Conservation (phyloP, 2,329 filamentous ascomycete genomes). For the Aschersonia sp. region DNA sequence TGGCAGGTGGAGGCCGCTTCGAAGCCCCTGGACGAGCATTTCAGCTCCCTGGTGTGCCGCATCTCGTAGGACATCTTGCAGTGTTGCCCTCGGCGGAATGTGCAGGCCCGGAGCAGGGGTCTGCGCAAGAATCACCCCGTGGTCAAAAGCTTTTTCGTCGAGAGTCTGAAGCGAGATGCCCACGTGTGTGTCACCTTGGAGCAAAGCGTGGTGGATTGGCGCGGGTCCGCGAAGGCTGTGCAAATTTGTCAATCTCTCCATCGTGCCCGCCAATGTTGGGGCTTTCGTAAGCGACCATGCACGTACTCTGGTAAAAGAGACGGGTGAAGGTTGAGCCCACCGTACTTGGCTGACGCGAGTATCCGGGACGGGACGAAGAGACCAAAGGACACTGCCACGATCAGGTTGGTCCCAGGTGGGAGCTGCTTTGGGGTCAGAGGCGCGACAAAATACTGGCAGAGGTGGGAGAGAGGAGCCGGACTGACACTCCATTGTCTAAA, state of each 20-base stretch:
- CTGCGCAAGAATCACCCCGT: slow-evolving; percentile 61
- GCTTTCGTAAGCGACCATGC: not conserved
- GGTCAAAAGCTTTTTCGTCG: slow-evolving; percentile 62
- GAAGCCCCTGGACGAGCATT: slow-evolving; percentile 55
- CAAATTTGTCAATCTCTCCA: not conserved
- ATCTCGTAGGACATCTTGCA: slow-evolving; percentile 22
- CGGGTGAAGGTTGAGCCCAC: slow-evolving; percentile 86
- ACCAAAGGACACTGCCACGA: slow-evolving; percentile 90
- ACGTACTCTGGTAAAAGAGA: slow-evolving; percentile 72
- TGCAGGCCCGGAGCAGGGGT: slow-evolving; percentile 43
- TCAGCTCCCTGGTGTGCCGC: slow-evolving; percentile 52
- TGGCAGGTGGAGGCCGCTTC: slow-evolving; percentile 47
- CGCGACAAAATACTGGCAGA: not conserved
- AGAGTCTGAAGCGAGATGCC: slow-evolving; percentile 84
- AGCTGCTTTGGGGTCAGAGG: slow-evolving; percentile 24
- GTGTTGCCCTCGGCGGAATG: slow-evolving; percentile 28
- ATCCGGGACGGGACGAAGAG: slow-evolving; percentile 72
- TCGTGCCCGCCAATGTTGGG: not conserved
- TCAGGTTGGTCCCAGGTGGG: slow-evolving; percentile 52
- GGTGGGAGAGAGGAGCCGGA: slow-evolving; percentile 1
- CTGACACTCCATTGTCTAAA: slow-evolving; percentile 69
- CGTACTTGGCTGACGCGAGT: slow-evolving; percentile 56
- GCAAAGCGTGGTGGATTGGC: slow-evolving; percentile 72
- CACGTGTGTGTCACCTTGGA: slow-evolving; percentile 43
- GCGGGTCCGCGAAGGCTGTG: slow-evolving; percentile 66